phyloP scores from a whole-genome alignment of 306 rosid species.

The Citrullus colocynthis region DNA sequence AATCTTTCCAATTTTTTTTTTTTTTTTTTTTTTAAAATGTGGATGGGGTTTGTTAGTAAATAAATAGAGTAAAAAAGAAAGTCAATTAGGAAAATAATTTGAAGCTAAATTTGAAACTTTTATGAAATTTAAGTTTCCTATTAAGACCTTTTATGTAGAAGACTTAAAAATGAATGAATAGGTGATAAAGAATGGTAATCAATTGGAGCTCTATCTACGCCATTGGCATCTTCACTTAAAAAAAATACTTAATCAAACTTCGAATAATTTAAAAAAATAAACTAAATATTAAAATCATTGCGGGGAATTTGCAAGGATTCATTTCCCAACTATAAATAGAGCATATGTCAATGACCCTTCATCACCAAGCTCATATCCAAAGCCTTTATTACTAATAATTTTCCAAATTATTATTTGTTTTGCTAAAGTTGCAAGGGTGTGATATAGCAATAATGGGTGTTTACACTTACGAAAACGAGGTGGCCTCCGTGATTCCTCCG shows the following conservation, averaged over 20 bases:
- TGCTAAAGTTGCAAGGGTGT: neutral
- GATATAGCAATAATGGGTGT: constrained; percentile 29
- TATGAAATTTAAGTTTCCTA: too few relatives aligned
- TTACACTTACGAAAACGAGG: constrained; percentile 15
- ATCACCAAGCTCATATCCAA: neutral
- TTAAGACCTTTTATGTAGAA: too few relatives aligned
- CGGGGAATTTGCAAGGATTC: neutral
- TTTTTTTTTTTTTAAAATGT: too few relatives aligned
- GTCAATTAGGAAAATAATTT: too few relatives aligned
- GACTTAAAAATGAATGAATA: neutral
- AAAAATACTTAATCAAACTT: neutral
- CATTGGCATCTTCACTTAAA: neutral
- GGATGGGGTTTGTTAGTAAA: too few relatives aligned
- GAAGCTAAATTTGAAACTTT: too few relatives aligned
- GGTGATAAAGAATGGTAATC: neutral
- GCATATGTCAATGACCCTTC: neutral
- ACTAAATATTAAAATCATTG: neutral
- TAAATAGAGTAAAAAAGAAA: too few relatives aligned
- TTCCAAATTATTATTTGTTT: neutral
- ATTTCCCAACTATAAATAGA: neutral
- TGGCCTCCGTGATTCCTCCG: constrained; percentile 16
- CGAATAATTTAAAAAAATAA: neutral
- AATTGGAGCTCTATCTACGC: neutral
- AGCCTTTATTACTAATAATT: neutral
- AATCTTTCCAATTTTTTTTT: too few relatives aligned